Percentiles rank a stretch among this genome's conserved stretches.
These are phyloP conservation scores for Apophysomyces trapeziformis DNA, from an alignment of 371 early-diverging fungal species.

Conservation along the genomic window DNA sequence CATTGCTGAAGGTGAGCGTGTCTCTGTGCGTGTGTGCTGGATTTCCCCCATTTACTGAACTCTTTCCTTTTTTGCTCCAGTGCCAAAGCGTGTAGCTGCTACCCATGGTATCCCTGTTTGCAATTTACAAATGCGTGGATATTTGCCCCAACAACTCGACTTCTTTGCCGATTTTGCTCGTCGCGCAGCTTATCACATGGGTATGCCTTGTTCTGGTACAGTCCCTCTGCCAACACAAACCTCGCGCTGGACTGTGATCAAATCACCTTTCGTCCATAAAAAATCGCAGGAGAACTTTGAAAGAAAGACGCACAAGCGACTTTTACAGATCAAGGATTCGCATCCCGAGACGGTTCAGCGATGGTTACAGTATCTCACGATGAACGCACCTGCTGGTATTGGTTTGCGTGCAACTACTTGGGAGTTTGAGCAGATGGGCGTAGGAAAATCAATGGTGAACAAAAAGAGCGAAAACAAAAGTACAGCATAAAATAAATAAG, in stretches of 20 bases:
- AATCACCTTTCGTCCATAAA: conserved; percentile 95
- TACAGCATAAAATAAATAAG: conserved; percentile 2
- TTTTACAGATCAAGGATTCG: conserved; percentile 83
- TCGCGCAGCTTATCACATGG: conserved; percentile 77
- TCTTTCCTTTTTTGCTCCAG: conserved; percentile 20
- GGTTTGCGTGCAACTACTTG: conserved; percentile 75
- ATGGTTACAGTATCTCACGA: conserved; percentile 76
- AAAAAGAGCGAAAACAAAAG: conserved; percentile 4
- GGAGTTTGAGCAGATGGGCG: conserved; percentile 66
- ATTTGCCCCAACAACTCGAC: conserved; percentile 82
- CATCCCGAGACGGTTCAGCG: conserved; percentile 76
- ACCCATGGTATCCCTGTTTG: conserved; percentile 73
- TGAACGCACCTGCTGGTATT: conserved; percentile 78
- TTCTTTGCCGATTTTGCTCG: conserved; percentile 87
- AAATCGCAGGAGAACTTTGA: conserved; percentile 97
- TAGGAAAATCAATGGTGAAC: conserved; percentile 22
- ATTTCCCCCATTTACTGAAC: neutral
- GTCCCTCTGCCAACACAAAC: conserved; percentile 81
- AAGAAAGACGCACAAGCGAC: conserved; percentile 85
- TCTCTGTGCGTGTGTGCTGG: too few relatives aligned
- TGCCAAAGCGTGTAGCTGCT: conserved; percentile 48
- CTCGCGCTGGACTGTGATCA: conserved; percentile 88
- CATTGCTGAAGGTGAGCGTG: neutral
- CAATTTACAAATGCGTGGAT: conserved; percentile 74
- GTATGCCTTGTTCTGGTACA: conserved; percentile 77